Percentiles rank a stretch among this genome's conserved stretches.
Evolutionary conservation across 768 basidiomycete species (phyloP).

Genomic region (Suillus luteus): DNA sequence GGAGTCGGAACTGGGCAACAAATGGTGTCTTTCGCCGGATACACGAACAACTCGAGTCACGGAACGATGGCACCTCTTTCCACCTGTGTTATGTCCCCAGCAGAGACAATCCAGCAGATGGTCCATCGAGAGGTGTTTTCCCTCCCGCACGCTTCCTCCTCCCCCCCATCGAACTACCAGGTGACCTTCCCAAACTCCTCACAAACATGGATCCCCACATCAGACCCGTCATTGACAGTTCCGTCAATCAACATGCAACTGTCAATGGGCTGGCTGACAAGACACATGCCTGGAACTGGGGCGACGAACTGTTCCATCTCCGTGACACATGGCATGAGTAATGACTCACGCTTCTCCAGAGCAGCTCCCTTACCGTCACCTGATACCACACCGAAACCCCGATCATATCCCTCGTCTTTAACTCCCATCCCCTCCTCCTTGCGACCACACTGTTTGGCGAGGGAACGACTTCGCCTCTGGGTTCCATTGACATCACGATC

Average conservation of each 20-base stretch:
- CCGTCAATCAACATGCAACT: not conserved
- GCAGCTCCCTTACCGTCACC: not conserved
- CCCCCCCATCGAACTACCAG: conserved; percentile 34
- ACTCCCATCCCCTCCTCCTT: conserved; percentile 21
- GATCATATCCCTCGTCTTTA: conserved; percentile 16
- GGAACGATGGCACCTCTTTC: not conserved
- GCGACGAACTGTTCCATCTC: conserved; percentile 20
- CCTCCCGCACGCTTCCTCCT: conserved; percentile 27
- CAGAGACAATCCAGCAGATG: conserved; percentile 41
- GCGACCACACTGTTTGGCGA: conserved; percentile 31
- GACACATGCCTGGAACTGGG: conserved; percentile 20
- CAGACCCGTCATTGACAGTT: not conserved
- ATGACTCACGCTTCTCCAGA: not conserved
- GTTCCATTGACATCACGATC: conserved; percentile 13
- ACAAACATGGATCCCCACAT: not conserved
- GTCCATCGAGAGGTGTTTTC: conserved; percentile 39
- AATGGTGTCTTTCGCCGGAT: conserved; percentile 17
- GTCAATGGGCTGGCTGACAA: conserved; percentile 9
- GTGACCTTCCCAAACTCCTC: conserved; percentile 16
- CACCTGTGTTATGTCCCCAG: conserved; percentile 35
- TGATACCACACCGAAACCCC: conserved; percentile 1
- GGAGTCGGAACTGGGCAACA: conserved; percentile 27
- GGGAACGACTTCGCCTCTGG: conserved; percentile 32
- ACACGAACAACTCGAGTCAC: conserved; percentile 17
- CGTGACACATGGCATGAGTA: not conserved